A percentile compares a stretch with the other conserved stretches of the same genome.
These are phyloP conservation scores for Pythium utonaiense DNA, from an alignment of 352 stramenopile genomes.

Conservation along the genomic window DNA sequence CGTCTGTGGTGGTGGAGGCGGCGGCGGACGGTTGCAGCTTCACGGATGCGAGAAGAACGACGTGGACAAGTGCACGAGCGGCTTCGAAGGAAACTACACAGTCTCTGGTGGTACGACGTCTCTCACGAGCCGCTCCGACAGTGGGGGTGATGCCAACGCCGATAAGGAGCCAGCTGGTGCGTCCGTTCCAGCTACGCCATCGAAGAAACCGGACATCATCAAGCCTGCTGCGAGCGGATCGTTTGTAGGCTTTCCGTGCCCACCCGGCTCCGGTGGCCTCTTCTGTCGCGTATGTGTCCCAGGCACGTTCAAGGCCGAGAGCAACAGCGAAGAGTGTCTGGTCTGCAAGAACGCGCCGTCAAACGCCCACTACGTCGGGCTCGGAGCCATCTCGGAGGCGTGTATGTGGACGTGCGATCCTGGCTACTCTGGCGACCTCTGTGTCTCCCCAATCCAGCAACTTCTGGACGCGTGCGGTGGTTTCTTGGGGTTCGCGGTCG, in stretches of 20 bases:
- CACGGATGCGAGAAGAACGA: constrained; percentile 60
- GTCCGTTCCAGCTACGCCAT: constrained; percentile 14
- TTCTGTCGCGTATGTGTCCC: constrained; percentile 62
- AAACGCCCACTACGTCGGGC: constrained; percentile 64
- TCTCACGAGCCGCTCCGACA: constrained; percentile 7
- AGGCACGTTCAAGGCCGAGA: constrained; percentile 73
- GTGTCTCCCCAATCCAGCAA: constrained; percentile 72
- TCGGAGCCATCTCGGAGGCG: constrained; percentile 38
- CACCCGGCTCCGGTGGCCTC: constrained; percentile 63
- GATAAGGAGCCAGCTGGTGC: constrained; percentile 3
- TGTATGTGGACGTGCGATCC: constrained; percentile 77
- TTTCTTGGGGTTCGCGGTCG: constrained; percentile 64
- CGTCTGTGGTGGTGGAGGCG: constrained; percentile 68
- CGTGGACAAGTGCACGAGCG: constrained; percentile 60
- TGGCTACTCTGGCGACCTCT: constrained; percentile 69
- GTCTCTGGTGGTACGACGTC: constrained; percentile 57
- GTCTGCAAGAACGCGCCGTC: constrained; percentile 55
- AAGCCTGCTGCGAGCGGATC: constrained; percentile 42
- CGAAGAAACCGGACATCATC: constrained; percentile 7
- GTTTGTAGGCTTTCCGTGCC: constrained; percentile 80
- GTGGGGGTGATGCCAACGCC: not conserved
- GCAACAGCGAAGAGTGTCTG: constrained; percentile 72
- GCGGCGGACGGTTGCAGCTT: constrained; percentile 67
- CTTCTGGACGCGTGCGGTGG: constrained; percentile 71
- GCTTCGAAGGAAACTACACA: constrained; percentile 78